Evolutionary conservation across 305 asterid species (phyloP), one percentile per base, ranked within the genome.

Genomic region (Solanum hybrid): DNA sequence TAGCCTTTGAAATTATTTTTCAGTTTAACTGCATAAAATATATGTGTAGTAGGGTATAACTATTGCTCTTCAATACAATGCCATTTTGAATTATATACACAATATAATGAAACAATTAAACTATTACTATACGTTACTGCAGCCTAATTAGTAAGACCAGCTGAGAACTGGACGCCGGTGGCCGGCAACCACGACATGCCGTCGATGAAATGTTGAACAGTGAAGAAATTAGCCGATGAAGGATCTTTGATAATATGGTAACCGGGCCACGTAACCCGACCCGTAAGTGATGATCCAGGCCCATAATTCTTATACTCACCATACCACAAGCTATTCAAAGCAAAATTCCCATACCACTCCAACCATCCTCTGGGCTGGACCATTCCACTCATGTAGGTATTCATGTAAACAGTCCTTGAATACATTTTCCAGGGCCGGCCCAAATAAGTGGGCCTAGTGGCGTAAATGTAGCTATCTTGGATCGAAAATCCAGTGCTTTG

Each of bases 301-400:
- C 99, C 98, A 29, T 97, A 97, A 73, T 95, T 97, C 94, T 86
- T 94, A n/a, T 96, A 95, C 94, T 97, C 99, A 3, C 98, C 98
- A 33, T 94, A 96, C 98, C 98, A 96, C 26, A 96, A 92, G 1
- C 95, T 96, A 76, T 87, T 90, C 93, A 96, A 75, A 12, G 94
- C 98, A 86, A 95, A 95, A n/a, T 93, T 92, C 8, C 98, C 98
- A 4, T 92, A 92, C 98, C 99, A 97, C 89, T 96, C 98, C 0
- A 97, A 92, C 99, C 98, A 97, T 6, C 99, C 98, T 69, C 96
- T 91, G 2, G 99, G 96, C 91, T 96, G 98, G 88, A 97, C 98
- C 94, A 92, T 91, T 9, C 94, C 91, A 87, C 97, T 96, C 98
- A 96, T 92, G 88, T 93, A 97, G 5, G 98, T 95, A 36, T 96